A percentile compares a stretch with the other conserved stretches of the same genome.
Conservation (phyloP, 2,329 filamentous ascomycete species). For the Diaporthe australafricana region DNA sequence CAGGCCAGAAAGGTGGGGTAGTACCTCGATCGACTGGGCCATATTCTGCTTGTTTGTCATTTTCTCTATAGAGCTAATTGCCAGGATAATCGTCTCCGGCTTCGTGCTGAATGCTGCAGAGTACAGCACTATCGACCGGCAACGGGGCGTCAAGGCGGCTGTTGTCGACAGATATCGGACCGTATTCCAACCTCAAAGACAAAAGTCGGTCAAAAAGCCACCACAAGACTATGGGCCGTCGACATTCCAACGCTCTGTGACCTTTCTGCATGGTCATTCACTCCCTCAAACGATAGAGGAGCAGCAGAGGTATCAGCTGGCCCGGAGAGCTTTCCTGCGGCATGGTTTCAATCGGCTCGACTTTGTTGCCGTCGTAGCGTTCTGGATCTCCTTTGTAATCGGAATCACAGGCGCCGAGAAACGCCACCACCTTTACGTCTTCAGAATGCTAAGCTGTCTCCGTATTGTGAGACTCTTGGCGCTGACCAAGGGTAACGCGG, state of each 20-base stretch:
- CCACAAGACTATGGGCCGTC: constrained; percentile 64
- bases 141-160: constrained; percentile 78
- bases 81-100: constrained; percentile 91
- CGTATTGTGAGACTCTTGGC: constrained; percentile 92
- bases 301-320: constrained; percentile 85
- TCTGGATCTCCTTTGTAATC: constrained; percentile 89
- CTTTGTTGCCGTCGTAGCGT: constrained; percentile 93
- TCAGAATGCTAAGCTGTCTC: constrained; percentile 95
- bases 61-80: constrained; percentile 87
- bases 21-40: constrained; percentile 78
- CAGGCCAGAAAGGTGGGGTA: constrained; percentile 74
- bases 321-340: constrained; percentile 89
- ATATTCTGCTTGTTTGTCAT: constrained; percentile 87
- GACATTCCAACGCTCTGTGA: constrained; percentile 82
- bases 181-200: constrained; percentile 85
- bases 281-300: constrained; percentile 75
- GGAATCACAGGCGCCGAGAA: constrained; percentile 77
- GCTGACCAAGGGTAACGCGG: constrained; percentile 91
- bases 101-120: constrained; percentile 91
- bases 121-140: constrained; percentile 89
- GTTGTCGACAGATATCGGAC: constrained; percentile 80
- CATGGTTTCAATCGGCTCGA: constrained; percentile 97
- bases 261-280: constrained; percentile 75
- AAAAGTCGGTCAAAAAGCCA: constrained; percentile 71
- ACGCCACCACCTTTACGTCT: constrained; percentile 82